Evolutionary conservation across 805 yeast species (phyloP), one percentile per base, ranked within the genome.

Genomic region (Sugiyamaella chiloensis): DNA sequence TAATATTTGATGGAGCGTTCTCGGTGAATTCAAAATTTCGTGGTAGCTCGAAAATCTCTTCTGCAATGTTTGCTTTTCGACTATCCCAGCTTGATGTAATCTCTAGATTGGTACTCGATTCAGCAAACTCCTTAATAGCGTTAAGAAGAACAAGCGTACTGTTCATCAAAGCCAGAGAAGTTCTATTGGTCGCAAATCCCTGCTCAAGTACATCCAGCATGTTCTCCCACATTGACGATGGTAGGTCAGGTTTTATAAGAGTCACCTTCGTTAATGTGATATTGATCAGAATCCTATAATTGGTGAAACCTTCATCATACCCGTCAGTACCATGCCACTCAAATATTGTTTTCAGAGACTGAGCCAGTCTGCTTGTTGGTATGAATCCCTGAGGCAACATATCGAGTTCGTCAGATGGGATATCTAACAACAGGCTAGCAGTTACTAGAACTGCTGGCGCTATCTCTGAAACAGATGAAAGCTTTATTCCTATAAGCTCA

Each of bases 281-380:
- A 12, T 80, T 61, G 20, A 85, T 57, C 24, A 72, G 76, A 17
- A 78, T 61, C 60, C 91, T 71, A 24, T 80, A 61, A 4, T 69
- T 61, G 14, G 68, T 57, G 51, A 85, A 87, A 5, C 67, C 73
- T 0, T 67, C 63, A 16, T 81, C 87, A 60, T 78, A 83, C 1
- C 84, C 79, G 43, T 74, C 55, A 17, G 79, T 87, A 20, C 80
- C 85, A 19, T 83, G 55, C 87, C 90, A 83, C 16, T 65, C 65
- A 3, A 63, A 59, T 1, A 88, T 53, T 4, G 76, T 73, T 35
- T 70, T 74, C 16, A 86, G 52, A 6, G 83, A 64, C 87, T 85
- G 78, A 36, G 72, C 75, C 32, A 83, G 67, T 55, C 93, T 74
- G 58, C 81, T 89, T 2, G 76, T 70, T 5, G 87, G 83, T 21